phyloP scores from a whole-genome alignment of 495 filamentous ascomycete species.

The Tuber brumale region DNA sequence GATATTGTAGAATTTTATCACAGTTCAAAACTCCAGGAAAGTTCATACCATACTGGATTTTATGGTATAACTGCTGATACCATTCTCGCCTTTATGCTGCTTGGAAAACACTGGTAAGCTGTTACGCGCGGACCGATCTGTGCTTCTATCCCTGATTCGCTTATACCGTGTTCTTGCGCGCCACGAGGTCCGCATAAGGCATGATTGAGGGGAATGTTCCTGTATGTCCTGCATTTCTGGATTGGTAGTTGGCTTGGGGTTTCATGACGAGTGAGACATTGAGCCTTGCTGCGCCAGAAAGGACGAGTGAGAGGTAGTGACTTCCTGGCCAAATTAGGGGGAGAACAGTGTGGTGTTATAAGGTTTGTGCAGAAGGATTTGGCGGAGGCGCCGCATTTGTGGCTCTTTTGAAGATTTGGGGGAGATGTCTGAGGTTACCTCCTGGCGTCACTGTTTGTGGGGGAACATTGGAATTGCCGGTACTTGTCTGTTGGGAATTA shows the following conservation, averaged over 20 bases:
- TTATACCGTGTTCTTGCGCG: not conserved
- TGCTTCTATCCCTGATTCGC: not conserved
- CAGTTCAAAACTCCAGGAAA: not conserved
- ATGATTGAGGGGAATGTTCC: too few relatives aligned
- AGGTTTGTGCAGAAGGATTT: not conserved
- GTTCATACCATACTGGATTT: not conserved
- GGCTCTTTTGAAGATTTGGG: not conserved
- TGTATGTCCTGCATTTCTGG: not conserved
- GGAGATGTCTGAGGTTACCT: not conserved
- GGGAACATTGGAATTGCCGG: not conserved
- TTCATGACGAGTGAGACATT: not conserved
- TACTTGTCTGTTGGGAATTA: not conserved
- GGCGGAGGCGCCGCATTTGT: not conserved
- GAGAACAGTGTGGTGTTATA: not conserved
- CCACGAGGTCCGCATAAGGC: not conserved
- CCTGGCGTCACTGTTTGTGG: not conserved
- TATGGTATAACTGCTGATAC: not conserved
- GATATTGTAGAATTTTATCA: too few relatives aligned
- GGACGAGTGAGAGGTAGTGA: not conserved
- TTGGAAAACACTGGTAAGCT: not conserved
- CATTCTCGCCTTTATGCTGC: not conserved
- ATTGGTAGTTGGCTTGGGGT: not conserved
- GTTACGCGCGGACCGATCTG: not conserved
- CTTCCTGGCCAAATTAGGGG: not conserved
- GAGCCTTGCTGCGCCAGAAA: not conserved